These are phyloP conservation scores for Paxillus involutus DNA, from an alignment of 768 basidiomycete genomes.

Conservation along the genomic window DNA sequence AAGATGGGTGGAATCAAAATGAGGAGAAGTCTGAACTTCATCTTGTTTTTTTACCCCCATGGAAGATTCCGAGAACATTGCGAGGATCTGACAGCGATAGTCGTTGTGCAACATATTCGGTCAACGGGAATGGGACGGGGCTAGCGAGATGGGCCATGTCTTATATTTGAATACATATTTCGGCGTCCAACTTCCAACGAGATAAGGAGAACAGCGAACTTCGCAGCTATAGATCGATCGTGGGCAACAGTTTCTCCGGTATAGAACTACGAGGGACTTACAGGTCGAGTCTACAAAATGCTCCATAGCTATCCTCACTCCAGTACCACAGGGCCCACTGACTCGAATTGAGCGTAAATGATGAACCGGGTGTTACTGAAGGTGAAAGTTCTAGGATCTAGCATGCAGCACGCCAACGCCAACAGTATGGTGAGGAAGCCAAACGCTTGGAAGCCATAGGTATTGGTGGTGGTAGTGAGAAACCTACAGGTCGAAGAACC, in stretches of 20 bases:
- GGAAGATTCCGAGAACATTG: slow-evolving; percentile 3
- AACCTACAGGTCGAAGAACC: neutral
- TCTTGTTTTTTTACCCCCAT: slow-evolving; percentile 5
- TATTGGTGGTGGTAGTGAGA: neutral
- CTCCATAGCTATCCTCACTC: slow-evolving; percentile 6
- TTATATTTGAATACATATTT: slow-evolving; percentile 14
- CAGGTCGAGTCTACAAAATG: slow-evolving; percentile 3
- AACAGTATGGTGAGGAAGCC: neutral
- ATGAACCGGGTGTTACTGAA: neutral
- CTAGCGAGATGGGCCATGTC: slow-evolving; percentile 9
- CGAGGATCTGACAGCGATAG: slow-evolving; percentile 19
- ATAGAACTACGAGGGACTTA: slow-evolving; percentile 1
- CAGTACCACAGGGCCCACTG: neutral
- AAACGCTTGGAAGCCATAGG: neutral
- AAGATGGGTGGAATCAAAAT: neutral
- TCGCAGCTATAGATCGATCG: neutral
- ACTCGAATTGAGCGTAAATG: neutral
- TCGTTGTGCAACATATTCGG: slow-evolving; percentile 15
- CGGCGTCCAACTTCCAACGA: slow-evolving; percentile 1
- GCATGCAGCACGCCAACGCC: neutral
- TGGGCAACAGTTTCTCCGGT: neutral
- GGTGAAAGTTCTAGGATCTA: neutral
- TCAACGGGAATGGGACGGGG: slow-evolving; percentile 1
- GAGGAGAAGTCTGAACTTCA: neutral
- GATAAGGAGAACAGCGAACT: neutral